A percentile compares a stretch with the other conserved stretches of the same genome.
Conservation (phyloP, 1,284 basidiomycete genomes). For the Earliella scabrosa region DNA sequence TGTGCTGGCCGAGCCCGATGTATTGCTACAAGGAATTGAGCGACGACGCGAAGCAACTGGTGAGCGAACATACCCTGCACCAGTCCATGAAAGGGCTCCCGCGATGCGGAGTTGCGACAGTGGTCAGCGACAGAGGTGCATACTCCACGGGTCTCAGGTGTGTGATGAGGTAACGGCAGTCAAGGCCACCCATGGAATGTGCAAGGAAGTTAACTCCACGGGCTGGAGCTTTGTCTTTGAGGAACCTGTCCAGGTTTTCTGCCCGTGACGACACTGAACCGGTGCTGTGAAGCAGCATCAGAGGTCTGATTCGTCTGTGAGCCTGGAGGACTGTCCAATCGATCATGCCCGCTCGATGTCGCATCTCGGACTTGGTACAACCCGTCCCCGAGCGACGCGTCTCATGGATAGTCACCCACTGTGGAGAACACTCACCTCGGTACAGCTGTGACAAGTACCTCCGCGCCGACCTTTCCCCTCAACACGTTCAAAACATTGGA, state of each 20-base stretch:
- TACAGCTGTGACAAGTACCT: constrained; percentile 95
- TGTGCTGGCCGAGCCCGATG: constrained; percentile 77
- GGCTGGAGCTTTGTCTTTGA: constrained; percentile 70
- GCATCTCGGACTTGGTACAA: no score
- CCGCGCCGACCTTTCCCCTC: constrained; percentile 83
- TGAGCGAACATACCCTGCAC: constrained; percentile 73
- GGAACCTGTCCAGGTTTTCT: constrained; percentile 75
- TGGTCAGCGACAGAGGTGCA: constrained; percentile 86
- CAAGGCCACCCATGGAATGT: constrained; percentile 98
- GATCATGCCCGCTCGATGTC: no score
- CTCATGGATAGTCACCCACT: no score
- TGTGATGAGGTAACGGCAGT: constrained; percentile 90
- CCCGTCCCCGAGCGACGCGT: no score
- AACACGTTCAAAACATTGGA: constrained; percentile 86
- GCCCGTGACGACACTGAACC: constrained; percentile 91
- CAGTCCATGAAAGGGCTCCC: constrained; percentile 99
- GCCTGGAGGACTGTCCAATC: no score
- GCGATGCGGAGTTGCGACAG: constrained; percentile 92
- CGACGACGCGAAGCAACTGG: neutral
- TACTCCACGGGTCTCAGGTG: constrained; percentile 86
- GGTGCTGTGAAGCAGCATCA: constrained; percentile 58
- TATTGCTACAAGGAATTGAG: constrained; percentile 57
- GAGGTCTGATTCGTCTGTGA: no score
- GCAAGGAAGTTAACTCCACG: constrained; percentile 91
- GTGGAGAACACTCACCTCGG: constrained; percentile 68